These are phyloP conservation scores for Meyerozyma carpophila DNA, from an alignment of 1,139 yeast species.

Conservation along the genomic window DNA sequence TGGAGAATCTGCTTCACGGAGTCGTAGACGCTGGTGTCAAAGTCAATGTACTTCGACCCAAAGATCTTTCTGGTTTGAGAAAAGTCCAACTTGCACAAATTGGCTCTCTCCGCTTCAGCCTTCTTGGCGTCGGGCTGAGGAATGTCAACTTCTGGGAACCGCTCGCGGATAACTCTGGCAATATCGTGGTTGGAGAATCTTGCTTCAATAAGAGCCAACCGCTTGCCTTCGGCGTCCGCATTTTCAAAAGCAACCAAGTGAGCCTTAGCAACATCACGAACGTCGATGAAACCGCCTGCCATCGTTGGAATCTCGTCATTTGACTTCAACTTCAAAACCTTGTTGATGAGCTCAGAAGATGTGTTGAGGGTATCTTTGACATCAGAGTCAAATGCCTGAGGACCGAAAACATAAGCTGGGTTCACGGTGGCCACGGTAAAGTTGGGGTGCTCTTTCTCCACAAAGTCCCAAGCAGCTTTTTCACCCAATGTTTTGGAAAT, in stretches of 20 bases:
- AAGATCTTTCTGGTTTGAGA: conserved; percentile 5
- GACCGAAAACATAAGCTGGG: conserved; percentile 37
- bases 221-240: conserved; percentile 18
- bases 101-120: not conserved
- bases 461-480: conserved; percentile 28
- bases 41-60: conserved; percentile 7
- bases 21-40: conserved; percentile 8
- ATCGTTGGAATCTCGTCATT: conserved; percentile 14
- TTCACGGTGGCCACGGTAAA: conserved; percentile 20
- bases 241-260: conserved; percentile 28
- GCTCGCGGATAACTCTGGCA: conserved; percentile 27
- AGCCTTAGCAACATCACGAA: conserved; percentile 34
- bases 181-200: conserved; percentile 8
- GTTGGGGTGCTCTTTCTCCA: conserved; percentile 14
- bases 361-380: conserved; percentile 27
- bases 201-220: conserved; percentile 15
- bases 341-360: conserved; percentile 28
- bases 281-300: conserved; percentile 32
- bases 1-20: conserved; percentile 32
- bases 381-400: conserved; percentile 26
- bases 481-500: conserved; percentile 30
- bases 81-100: conserved; percentile 5
- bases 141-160: conserved; percentile 27
- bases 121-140: conserved; percentile 21
- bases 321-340: conserved; percentile 17